A percentile compares a stretch with the other conserved stretches of the same genome.
Evolutionary conservation across 352 stramenopile genomes (phyloP).

Genomic region (Phytophthora pini): DNA sequence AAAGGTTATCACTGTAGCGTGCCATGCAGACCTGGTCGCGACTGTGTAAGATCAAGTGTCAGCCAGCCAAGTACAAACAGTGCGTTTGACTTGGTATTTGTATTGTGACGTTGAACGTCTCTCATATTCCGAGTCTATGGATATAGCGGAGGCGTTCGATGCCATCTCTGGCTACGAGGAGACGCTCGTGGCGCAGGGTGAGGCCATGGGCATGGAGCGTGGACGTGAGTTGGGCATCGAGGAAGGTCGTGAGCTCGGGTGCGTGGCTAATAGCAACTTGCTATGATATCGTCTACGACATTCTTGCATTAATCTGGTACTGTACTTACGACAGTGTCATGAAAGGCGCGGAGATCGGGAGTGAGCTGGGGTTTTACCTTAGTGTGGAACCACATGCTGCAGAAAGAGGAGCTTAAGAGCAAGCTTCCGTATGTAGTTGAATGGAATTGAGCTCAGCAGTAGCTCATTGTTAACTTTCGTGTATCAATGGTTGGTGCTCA

Average conservation of each 20-base stretch:
- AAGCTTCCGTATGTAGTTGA: conserved; percentile 52
- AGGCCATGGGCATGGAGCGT: conserved; percentile 62
- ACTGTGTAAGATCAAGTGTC: conserved; percentile 19
- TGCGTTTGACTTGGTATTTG: conserved; percentile 8
- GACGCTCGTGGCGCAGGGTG: conserved; percentile 69
- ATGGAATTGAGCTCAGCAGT: not conserved
- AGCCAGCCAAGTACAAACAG: conserved; percentile 9
- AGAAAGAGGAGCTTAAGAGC: conserved; percentile 36
- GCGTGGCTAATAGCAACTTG: conserved; percentile 9
- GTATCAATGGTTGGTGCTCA: conserved; percentile 15
- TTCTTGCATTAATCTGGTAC: not conserved
- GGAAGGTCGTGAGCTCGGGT: conserved; percentile 79
- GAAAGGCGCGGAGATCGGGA: conserved; percentile 84
- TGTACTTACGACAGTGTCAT: conserved; percentile 45
- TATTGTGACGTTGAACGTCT: conserved; percentile 2
- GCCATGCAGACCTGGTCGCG: too few species aligned
- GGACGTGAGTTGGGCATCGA: conserved; percentile 69
- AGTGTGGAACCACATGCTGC: conserved; percentile 70
- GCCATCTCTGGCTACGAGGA: conserved; percentile 78
- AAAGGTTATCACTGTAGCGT: too few species aligned
- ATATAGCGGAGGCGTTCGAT: conserved; percentile 78
- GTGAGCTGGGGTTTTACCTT: conserved; percentile 85
- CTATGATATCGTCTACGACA: conserved; percentile 1
- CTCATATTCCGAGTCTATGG: conserved; percentile 32
- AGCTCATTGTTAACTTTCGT: conserved; percentile 4